A percentile compares a stretch with the other conserved stretches of the same genome.
These are phyloP conservation scores for Tetrastigma voinierianum DNA, from an alignment of 164 flowering plant species.

Conservation along the genomic window DNA sequence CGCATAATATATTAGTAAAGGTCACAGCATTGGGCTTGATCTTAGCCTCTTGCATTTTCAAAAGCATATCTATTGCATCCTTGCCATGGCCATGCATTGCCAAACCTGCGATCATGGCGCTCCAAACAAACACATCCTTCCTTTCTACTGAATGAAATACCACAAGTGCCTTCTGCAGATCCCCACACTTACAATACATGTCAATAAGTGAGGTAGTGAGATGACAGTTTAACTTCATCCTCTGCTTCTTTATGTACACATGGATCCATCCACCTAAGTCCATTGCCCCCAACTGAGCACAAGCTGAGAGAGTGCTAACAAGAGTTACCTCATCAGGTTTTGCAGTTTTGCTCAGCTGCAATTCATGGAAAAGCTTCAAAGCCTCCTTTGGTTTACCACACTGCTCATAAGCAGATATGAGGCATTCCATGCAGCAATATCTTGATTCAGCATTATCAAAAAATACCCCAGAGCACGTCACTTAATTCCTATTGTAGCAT, in stretches of 20 bases:
- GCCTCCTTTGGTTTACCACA: slow-evolving; percentile 67
- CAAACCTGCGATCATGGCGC: slow-evolving; percentile 77
- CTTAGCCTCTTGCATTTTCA: slow-evolving; percentile 51
- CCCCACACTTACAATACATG: slow-evolving; percentile 80
- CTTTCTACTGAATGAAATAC: slow-evolving; percentile 43
- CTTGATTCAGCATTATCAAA: slow-evolving; percentile 54
- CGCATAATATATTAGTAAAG: slow-evolving; percentile 62
- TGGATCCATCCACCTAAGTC: slow-evolving; percentile 69
- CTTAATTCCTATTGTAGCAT: slow-evolving; percentile 55
- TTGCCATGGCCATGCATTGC: slow-evolving; percentile 74
- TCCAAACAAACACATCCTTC: slow-evolving; percentile 76
- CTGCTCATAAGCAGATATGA: slow-evolving; percentile 71
- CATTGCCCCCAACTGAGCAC: slow-evolving; percentile 69
- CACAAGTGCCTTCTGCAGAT: slow-evolving; percentile 64
- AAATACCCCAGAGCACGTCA: slow-evolving; percentile 38
- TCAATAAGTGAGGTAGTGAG: slow-evolving; percentile 63
- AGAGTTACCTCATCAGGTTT: slow-evolving; percentile 66
- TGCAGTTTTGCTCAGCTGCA: slow-evolving; percentile 36
- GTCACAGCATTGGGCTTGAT: slow-evolving; percentile 70
- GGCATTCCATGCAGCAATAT: slow-evolving; percentile 74
- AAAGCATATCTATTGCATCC: slow-evolving; percentile 56
- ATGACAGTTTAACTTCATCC: slow-evolving; percentile 48
- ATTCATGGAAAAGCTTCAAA: slow-evolving; percentile 47
- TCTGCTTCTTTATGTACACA: slow-evolving; percentile 53
- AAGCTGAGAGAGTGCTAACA: slow-evolving; percentile 64